Base-by-base conservation (phyloP, 345 rosid species). In the Gossypium thurberi region DNA sequence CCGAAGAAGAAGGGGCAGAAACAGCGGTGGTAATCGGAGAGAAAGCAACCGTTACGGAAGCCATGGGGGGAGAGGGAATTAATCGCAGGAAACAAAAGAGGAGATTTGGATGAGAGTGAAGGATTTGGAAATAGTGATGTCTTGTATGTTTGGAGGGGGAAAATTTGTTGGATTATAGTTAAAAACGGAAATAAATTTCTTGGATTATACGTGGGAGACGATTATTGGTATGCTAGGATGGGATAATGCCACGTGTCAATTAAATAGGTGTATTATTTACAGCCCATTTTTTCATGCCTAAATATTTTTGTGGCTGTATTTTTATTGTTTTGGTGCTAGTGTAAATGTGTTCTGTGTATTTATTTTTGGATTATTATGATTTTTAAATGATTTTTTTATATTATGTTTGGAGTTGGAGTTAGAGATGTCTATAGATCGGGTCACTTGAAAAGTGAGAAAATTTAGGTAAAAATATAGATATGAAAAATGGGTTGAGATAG, bases 1-100 rank as follows among this genome's bases (percentile, higher is more conserved):
- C 33, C 11, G 51, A 48, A 56, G 82, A 73, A 37, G 77, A 70
- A n/a, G 79, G 15, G 23, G 78, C 42, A 4, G 70, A 25, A 56
- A 62, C 20, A 8, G 57, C 20, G 14, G 64, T 20, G 0, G 70
- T 43, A n/a, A 63, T 25, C 0, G 75, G 42, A 21, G 64, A 62
- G 47, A 46, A 56, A 53, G 58, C 23, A 23, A 64, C 2, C 2
- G 83, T 18, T 15, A 14, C 21, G 43, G 57, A 33, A 28, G 78
- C 78, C 80, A 81, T 81, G 33, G 64, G 23, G 8, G 66, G 46
- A 55, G 72, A 44, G 6, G 3, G 12, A 40, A 20, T 12, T 33
- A 60, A 28, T 11, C 20, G 4, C 2, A 20, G 60, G 7, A 62
- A 6, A 26, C 13, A 4, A 66, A 7, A 15, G 17, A 51, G 10